Percentiles rank a stretch among this genome's conserved stretches.
Conservation (phyloP, 495 filamentous ascomycete species). For the Physcia stellaris region DNA sequence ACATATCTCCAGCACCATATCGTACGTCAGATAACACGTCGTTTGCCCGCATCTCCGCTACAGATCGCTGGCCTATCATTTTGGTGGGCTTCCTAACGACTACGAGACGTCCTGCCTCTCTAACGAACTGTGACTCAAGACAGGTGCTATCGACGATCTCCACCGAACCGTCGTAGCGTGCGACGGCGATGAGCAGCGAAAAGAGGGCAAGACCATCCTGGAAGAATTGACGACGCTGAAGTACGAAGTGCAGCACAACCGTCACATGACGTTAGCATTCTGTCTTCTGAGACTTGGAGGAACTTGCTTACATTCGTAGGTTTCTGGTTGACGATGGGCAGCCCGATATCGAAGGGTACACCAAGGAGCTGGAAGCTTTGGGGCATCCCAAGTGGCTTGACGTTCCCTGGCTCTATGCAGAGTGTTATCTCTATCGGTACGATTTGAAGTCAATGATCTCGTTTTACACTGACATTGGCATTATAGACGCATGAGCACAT, state of each 20-base stretch:
- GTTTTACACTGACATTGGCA: slow-evolving; percentile 12
- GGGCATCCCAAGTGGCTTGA: slow-evolving; percentile 70
- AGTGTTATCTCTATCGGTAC: slow-evolving; percentile 88
- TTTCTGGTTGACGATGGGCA: slow-evolving; percentile 71
- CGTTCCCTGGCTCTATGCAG: slow-evolving; percentile 74
- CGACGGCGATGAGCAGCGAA: slow-evolving; percentile 45
- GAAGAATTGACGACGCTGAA: slow-evolving; percentile 71
- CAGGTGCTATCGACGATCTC: slow-evolving; percentile 85
- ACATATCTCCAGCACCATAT: slow-evolving; percentile 47
- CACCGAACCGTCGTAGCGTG: slow-evolving; percentile 57
- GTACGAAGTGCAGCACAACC: slow-evolving; percentile 89
- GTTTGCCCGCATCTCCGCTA: slow-evolving; percentile 71
- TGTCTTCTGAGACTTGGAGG: neutral
- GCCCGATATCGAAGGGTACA: slow-evolving; percentile 69
- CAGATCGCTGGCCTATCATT: slow-evolving; percentile 87
- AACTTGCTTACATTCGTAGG: slow-evolving; percentile 25
- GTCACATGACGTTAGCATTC: slow-evolving; percentile 55
- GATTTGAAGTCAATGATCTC: neutral
- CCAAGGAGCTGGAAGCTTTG: slow-evolving; percentile 64
- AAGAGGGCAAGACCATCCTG: slow-evolving; percentile 78
- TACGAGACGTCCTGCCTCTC: neutral
- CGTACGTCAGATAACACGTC: slow-evolving; percentile 68
- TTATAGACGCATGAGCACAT: slow-evolving; percentile 56
- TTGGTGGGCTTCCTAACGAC: slow-evolving; percentile 36
- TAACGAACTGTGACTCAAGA: slow-evolving; percentile 39